Percentiles rank a stretch among this genome's conserved stretches.
Evolutionary conservation across 2,329 filamentous ascomycete species (phyloP).

Genomic region (Aspergillus luchuensis): DNA sequence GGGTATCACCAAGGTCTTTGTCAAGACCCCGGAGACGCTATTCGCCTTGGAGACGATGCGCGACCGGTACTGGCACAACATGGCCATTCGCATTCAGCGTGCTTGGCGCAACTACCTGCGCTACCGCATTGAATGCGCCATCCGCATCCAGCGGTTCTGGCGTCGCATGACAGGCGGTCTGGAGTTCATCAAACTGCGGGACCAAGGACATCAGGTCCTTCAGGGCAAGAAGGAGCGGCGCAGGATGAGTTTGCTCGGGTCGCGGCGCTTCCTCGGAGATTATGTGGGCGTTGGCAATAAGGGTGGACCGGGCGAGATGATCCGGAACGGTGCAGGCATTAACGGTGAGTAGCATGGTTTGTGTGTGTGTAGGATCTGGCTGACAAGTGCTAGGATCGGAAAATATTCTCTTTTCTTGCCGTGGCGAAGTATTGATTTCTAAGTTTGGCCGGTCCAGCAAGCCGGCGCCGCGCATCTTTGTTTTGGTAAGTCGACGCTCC

Average conservation of each 20-base stretch:
- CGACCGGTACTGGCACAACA: constrained; percentile 98
- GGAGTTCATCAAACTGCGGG: constrained; percentile 83
- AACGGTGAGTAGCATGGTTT: constrained; percentile 52
- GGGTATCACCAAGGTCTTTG: constrained; percentile 95
- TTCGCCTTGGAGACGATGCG: constrained; percentile 98
- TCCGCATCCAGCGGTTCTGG: constrained; percentile 93
- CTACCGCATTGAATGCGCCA: constrained; percentile 89
- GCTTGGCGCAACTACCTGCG: constrained; percentile 96
- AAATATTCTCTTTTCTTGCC: constrained; percentile 81
- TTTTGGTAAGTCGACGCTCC: constrained; percentile 57
- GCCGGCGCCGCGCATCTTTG: constrained; percentile 77
- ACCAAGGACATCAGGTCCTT: constrained; percentile 81
- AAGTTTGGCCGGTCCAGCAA: constrained; percentile 98
- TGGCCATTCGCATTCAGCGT: constrained; percentile 95
- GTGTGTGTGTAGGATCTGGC: neutral
- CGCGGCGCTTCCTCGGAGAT: constrained; percentile 88
- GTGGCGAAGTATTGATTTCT: constrained; percentile 83
- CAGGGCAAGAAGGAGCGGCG: constrained; percentile 86
- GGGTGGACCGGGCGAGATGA: constrained; percentile 76
- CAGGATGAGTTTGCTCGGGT: constrained; percentile 87
- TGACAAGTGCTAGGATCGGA: constrained; percentile 53
- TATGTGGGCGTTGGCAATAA: constrained; percentile 86
- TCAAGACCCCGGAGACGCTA: constrained; percentile 95
- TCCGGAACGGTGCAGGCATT: constrained; percentile 74
- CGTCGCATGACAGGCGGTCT: constrained; percentile 87